Percentiles rank a stretch among this genome's conserved stretches.
Evolutionary conservation across 495 filamentous ascomycete species (phyloP).

Genomic region (Umbilicaria muhlenbergii): DNA sequence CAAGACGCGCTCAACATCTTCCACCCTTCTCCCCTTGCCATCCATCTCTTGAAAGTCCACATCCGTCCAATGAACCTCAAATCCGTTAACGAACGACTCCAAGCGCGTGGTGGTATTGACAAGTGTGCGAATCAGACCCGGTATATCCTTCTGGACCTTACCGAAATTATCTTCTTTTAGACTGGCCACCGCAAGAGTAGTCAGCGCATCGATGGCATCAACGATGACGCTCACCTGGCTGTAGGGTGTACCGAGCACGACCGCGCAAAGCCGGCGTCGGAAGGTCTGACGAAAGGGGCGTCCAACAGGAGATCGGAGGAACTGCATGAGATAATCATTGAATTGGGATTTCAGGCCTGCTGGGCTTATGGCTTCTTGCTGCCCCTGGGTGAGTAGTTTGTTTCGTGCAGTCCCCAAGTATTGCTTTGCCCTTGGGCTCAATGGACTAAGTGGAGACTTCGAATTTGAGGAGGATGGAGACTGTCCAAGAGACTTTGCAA

Average conservation of each 20-base stretch:
- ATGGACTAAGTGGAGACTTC: constrained; percentile 4
- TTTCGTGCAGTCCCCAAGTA: constrained; percentile 8
- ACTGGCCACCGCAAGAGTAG: constrained; percentile 50
- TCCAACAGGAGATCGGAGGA: constrained; percentile 44
- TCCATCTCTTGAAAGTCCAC: constrained; percentile 32
- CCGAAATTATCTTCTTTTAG: constrained; percentile 77
- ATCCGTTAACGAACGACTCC: constrained; percentile 44
- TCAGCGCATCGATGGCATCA: constrained; percentile 55
- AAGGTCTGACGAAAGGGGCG: constrained; percentile 57
- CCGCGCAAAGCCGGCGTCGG: constrained; percentile 37
- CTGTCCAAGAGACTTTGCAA: constrained; percentile 45
- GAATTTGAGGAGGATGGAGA: constrained; percentile 15
- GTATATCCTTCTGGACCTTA: constrained; percentile 65
- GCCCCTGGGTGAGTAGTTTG: constrained; percentile 26
- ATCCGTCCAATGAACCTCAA: constrained; percentile 74
- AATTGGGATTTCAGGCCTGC: constrained; percentile 23
- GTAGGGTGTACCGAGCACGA: constrained; percentile 54
- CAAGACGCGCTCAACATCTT: constrained; percentile 48
- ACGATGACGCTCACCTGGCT: constrained; percentile 47
- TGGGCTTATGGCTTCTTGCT: constrained; percentile 27
- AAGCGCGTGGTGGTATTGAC: constrained; percentile 49
- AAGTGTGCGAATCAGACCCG: constrained; percentile 53
- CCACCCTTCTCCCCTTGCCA: constrained; percentile 25
- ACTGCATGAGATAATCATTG: constrained; percentile 17
- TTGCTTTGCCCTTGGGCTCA: constrained; percentile 4